These are phyloP conservation scores for Hortaea werneckii DNA, from an alignment of 2,329 filamentous ascomycete species.

Conservation along the genomic window DNA sequence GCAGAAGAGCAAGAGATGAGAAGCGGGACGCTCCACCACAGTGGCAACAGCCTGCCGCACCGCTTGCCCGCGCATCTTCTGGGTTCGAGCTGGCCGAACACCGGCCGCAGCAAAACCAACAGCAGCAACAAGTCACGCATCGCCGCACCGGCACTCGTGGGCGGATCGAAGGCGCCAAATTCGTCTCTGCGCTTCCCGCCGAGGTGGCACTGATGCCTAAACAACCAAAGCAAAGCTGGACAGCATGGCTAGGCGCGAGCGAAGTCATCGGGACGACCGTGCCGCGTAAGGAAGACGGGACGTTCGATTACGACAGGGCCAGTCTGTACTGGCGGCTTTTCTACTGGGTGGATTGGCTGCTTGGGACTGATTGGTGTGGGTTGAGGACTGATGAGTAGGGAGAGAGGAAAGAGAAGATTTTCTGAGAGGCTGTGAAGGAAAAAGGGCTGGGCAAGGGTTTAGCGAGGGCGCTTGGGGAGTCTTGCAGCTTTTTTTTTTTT, in stretches of 20 bases:
- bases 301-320: constrained; percentile 64
- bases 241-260: constrained; percentile 31
- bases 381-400: constrained; percentile 36
- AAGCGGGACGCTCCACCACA: not conserved
- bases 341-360: constrained; percentile 44
- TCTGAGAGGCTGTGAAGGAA: no score
- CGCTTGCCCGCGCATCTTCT: not conserved
- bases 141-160: constrained; percentile 7
- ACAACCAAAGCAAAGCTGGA: constrained; percentile 26
- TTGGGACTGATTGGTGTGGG: constrained; percentile 53
- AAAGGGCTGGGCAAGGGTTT: not conserved
- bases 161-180: constrained; percentile 29
- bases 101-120: not conserved
- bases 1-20: not conserved
- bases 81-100: not conserved
- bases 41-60: not conserved
- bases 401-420: not conserved
- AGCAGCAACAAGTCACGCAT: not conserved
- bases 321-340: constrained; percentile 52
- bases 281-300: constrained; percentile 60
- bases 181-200: constrained; percentile 31
- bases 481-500: not conserved
- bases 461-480: not conserved
- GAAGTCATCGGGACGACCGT: constrained; percentile 66
- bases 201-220: constrained; percentile 40